Evolutionary conservation across 495 filamentous ascomycete species (phyloP), one percentile per base, ranked within the genome.

Genomic region (Arthonia radiata): DNA sequence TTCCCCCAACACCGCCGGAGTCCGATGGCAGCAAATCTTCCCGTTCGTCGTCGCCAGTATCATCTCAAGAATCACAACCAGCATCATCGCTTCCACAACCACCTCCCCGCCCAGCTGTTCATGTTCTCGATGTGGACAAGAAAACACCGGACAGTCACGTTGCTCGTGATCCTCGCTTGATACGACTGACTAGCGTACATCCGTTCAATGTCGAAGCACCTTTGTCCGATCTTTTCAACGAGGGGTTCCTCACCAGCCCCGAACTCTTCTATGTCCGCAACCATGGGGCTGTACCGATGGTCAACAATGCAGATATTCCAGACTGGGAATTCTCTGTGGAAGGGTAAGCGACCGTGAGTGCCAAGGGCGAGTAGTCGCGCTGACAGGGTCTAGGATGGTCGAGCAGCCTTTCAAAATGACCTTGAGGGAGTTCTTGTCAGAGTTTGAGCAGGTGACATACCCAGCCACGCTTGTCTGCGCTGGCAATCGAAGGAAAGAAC

Each of bases 241-340:
- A 90, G 49, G 74, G 71, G 3, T 94, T 92, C 44, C 53, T 94
- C 19, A 94, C 83, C 3, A 71, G 71, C 13, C 71, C 78, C n/a
- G 77, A 92, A 35, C 53, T 94, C 2, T 89, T 91, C 51, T 94
- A 86, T 45, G 83, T 94, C n/a, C 53, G 83, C 34, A 94, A 93
- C 31, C 83, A 94, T 57, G 83, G 83, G 5, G 56, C 75, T 0
- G 83, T 93, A 4, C 83, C 83, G 3, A 43, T 59, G 15, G 76
- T 91, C 5, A 52, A 54, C 5, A 77, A 90, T 37, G 53, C 63
- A 17, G 64, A 73, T 4, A 62, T 81, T 25, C 62, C 67, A 27
- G 58, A 71, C 37, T 94, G 83, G 83, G 64, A 77, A 30, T 71
- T 94, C 30, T 67, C 65, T 8, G 58, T 94, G 22, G 80, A 91